phyloP scores from a whole-genome alignment of 2,329 filamentous ascomycete genomes.

The Dendryphion nanum region DNA sequence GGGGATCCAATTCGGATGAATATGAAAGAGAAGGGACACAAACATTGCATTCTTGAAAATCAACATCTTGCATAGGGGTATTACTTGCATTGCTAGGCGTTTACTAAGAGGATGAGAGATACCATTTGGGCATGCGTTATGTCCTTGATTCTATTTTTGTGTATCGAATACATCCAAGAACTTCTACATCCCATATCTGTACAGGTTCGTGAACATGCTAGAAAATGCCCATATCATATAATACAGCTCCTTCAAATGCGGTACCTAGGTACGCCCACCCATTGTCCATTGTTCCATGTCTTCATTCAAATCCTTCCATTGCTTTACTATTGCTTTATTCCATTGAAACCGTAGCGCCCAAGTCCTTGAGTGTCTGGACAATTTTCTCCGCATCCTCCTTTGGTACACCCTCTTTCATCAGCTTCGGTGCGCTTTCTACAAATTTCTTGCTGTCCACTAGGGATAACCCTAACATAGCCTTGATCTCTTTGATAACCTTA shows the following conservation, averaged over 20 bases:
- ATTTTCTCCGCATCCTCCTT: conserved; percentile 99
- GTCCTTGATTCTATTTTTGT: conserved; percentile 19
- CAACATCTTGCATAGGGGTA: no score
- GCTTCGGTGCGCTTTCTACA: conserved; percentile 95
- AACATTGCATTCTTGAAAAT: no score
- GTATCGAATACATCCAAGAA: conserved; percentile 31
- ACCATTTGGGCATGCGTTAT: conserved; percentile 20
- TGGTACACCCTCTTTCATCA: conserved; percentile 97
- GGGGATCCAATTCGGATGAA: conserved; percentile 42
- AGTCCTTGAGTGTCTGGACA: conserved; percentile 85
- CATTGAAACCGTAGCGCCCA: conserved; percentile 87
- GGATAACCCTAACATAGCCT: conserved; percentile 88
- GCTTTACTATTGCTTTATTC: conserved; percentile 63
- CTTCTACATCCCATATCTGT: conserved; percentile 31
- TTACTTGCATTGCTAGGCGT: conserved; percentile 27
- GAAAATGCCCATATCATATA: no score
- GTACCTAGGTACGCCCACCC: no score
- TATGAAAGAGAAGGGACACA: not conserved
- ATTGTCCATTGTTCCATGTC: conserved; percentile 3
- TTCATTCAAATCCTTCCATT: conserved; percentile 5
- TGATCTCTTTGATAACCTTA: conserved; percentile 99
- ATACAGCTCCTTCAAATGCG: no score
- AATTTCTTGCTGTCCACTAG: conserved; percentile 99
- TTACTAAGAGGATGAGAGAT: conserved; percentile 21
- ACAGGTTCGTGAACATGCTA: conserved; percentile 35